phyloP scores from a whole-genome alignment of 2,329 filamentous ascomycete species.

The Aspergillus sclerotialis region DNA sequence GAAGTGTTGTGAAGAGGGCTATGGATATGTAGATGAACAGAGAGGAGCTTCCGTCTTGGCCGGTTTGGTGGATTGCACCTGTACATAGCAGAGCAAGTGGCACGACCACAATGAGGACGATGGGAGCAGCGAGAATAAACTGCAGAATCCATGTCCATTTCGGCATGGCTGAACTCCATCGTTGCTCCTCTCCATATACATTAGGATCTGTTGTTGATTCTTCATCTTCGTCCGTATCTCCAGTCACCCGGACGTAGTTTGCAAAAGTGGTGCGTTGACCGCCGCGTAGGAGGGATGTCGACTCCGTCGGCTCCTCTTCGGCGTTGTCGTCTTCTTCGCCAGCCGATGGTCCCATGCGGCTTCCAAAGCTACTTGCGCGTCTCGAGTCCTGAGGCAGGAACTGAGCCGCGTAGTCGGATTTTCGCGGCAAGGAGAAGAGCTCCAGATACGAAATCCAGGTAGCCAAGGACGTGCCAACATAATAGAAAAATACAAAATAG shows the following conservation, averaged over 20 bases:
- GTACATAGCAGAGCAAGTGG: conserved; percentile 70
- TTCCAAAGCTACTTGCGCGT: conserved; percentile 29
- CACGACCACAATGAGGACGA: conserved; percentile 68
- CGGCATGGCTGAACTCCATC: conserved; percentile 74
- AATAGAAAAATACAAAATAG: conserved; percentile 76
- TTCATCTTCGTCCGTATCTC: conserved; percentile 21
- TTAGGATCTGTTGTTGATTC: conserved; percentile 25
- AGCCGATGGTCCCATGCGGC: conserved; percentile 36
- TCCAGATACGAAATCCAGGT: conserved; percentile 71
- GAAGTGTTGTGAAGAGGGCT: conserved; percentile 59
- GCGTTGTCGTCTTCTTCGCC: conserved; percentile 32
- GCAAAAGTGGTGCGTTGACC: conserved; percentile 49
- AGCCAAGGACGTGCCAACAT: conserved; percentile 67
- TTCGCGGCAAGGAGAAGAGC: conserved; percentile 67
- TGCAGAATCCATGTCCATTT: conserved; percentile 85
- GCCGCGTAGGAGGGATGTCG: conserved; percentile 49
- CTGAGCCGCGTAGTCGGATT: conserved; percentile 59
- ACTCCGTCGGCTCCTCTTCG: conserved; percentile 44
- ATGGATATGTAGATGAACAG: conserved; percentile 66
- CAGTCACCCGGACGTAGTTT: conserved; percentile 43
- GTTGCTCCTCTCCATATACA: conserved; percentile 66
- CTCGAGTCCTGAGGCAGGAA: conserved; percentile 39
- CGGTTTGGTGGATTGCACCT: conserved; percentile 69
- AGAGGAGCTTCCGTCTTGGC: conserved; percentile 70
- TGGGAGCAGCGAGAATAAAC: conserved; percentile 70